Percentiles rank a stretch among this genome's conserved stretches.
Evolutionary conservation across 495 filamentous ascomycete species (phyloP).

Genomic region (Hyaloscypha variabilis): DNA sequence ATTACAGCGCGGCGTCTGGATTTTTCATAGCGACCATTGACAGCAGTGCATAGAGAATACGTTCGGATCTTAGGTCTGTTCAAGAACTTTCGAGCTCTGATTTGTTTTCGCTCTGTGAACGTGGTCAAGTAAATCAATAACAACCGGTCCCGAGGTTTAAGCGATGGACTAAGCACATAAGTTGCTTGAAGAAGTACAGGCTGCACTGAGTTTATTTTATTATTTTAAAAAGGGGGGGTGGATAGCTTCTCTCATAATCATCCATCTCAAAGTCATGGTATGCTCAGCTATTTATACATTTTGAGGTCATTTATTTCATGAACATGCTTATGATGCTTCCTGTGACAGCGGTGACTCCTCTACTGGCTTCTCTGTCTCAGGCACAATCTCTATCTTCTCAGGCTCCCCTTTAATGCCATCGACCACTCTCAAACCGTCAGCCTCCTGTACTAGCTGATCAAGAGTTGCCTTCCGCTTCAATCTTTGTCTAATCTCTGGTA

Average conservation of each 20-base stretch:
- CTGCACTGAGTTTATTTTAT: no score
- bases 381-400: slow-evolving; percentile 13
- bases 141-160: no score
- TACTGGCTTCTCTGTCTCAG: slow-evolving; percentile 2
- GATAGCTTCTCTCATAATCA: neutral
- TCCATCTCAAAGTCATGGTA: neutral
- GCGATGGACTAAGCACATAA: no score
- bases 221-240: no score
- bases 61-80: neutral
- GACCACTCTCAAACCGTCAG: slow-evolving; percentile 38
- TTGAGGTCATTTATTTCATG: slow-evolving; percentile 13
- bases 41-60: neutral
- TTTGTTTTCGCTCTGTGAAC: no score
- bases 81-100: neutral
- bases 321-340: slow-evolving; percentile 19
- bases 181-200: no score
- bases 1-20: slow-evolving; percentile 22
- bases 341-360: slow-evolving; percentile 10
- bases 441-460: slow-evolving; percentile 38
- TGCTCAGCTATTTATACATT: slow-evolving; percentile 14
- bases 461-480: slow-evolving; percentile 42
- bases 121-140: no score
- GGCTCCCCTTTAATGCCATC: slow-evolving; percentile 28
- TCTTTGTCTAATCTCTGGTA: slow-evolving; percentile 57
- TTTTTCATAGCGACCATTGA: slow-evolving; percentile 7